phyloP scores from a whole-genome alignment of 2,329 filamentous ascomycete genomes.

The Xylariaceae sp. region DNA sequence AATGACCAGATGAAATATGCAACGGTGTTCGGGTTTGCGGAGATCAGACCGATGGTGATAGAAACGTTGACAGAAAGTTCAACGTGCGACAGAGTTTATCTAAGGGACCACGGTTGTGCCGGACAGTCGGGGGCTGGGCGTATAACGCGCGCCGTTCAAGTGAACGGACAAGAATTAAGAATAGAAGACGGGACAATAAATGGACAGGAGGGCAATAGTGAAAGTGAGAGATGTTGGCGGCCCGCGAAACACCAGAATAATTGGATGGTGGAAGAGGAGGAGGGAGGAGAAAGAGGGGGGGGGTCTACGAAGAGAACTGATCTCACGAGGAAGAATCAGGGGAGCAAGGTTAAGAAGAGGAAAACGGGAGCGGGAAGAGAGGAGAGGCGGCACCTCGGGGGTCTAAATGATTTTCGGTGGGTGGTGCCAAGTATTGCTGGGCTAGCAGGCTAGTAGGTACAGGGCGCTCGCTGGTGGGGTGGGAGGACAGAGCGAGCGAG shows the following conservation, averaged over 20 bases:
- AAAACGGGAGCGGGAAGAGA: slow-evolving; percentile 27
- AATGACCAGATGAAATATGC: slow-evolving; percentile 30
- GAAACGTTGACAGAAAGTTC: slow-evolving; percentile 27
- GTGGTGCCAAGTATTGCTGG: neutral
- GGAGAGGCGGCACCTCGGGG: slow-evolving; percentile 21
- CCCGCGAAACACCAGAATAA: slow-evolving; percentile 28
- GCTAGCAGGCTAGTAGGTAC: neutral
- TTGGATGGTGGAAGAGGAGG: slow-evolving; percentile 27
- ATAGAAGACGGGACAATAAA: slow-evolving; percentile 9
- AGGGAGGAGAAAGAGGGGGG: slow-evolving; percentile 36
- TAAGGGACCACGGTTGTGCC: slow-evolving; percentile 33
- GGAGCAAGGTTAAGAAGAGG: slow-evolving; percentile 32
- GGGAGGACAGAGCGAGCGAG: too few relatives aligned
- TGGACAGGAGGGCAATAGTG: slow-evolving; percentile 12
- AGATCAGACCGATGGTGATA: slow-evolving; percentile 27
- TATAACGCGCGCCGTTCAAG: slow-evolving; percentile 10
- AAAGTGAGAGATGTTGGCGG: slow-evolving; percentile 25
- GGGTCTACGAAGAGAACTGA: slow-evolving; percentile 37
- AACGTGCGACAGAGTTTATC: slow-evolving; percentile 35
- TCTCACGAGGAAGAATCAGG: slow-evolving; percentile 35
- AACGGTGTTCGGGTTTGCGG: slow-evolving; percentile 27
- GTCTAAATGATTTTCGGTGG: slow-evolving; percentile 35
- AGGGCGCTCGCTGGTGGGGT: too few relatives aligned
- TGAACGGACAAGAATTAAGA: slow-evolving; percentile 15
- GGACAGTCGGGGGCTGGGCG: slow-evolving; percentile 32